Percentiles rank a stretch among this genome's conserved stretches.
These are phyloP conservation scores for Quillaja saponaria DNA, from an alignment of 306 rosid species.

Conservation along the genomic window DNA sequence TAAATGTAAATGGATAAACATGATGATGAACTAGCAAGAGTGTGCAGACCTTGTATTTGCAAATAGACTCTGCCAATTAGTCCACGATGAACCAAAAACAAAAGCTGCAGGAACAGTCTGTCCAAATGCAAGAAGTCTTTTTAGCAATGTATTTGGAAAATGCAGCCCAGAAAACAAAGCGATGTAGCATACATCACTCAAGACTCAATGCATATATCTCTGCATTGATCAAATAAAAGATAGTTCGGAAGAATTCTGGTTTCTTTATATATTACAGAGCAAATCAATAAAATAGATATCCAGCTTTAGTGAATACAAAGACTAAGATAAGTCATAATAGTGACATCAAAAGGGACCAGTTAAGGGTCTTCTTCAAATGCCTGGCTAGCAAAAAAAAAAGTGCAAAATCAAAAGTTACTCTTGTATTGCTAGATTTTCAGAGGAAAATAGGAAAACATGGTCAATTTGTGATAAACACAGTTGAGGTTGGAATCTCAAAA, in stretches of 20 bases:
- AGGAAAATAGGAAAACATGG: too few relatives aligned
- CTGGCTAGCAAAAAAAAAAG: conserved; percentile 49
- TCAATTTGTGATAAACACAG: background rate
- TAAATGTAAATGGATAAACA: conserved; percentile 6
- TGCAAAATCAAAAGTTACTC: conserved; percentile 19
- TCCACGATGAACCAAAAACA: conserved; percentile 79
- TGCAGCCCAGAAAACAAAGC: too few relatives aligned
- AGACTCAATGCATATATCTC: too few relatives aligned
- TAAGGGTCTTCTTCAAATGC: conserved; percentile 62
- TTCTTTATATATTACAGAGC: background rate
- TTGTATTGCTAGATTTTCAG: conserved; percentile 18
- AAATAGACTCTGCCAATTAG: conserved; percentile 78
- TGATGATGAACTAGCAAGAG: conserved; percentile 5
- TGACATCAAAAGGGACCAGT: conserved; percentile 91
- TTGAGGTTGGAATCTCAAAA: conserved; percentile 17
- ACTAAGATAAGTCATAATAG: too few relatives aligned
- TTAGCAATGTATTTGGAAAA: too few relatives aligned
- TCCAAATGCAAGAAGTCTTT: background rate
- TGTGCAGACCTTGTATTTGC: conserved; percentile 62
- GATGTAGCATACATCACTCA: too few relatives aligned
- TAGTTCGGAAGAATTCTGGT: too few relatives aligned
- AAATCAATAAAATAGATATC: too few relatives aligned
- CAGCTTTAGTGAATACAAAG: too few relatives aligned
- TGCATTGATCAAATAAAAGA: background rate
- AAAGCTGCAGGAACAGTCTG: conserved; percentile 84